phyloP scores from a whole-genome alignment of 2,329 filamentous ascomycete genomes.

The Alternaria conjuncta region DNA sequence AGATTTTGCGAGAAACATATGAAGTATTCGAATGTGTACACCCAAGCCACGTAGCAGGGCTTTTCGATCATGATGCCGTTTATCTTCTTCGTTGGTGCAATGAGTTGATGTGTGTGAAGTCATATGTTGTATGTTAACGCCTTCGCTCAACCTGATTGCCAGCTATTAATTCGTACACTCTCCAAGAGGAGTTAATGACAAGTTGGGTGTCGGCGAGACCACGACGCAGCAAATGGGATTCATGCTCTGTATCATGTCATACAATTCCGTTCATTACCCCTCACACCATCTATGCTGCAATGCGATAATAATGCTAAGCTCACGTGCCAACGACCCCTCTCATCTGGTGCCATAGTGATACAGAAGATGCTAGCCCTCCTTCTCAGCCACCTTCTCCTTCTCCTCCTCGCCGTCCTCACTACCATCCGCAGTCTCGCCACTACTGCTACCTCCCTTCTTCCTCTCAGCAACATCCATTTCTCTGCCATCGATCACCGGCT shows the following conservation, averaged over 20 bases:
- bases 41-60: not conserved
- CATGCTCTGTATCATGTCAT: not conserved
- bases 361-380: conserved; percentile 17
- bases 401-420: conserved; percentile 4
- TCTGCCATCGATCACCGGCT: conserved; percentile 5
- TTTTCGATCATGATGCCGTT: too few species aligned
- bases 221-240: not conserved
- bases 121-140: too few species aligned
- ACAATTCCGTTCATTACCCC: not conserved
- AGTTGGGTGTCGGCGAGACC: too few species aligned
- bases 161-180: too few species aligned
- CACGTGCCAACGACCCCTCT: not conserved
- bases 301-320: not conserved
- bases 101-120: not conserved
- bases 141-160: too few species aligned
- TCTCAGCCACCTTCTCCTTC: conserved; percentile 16
- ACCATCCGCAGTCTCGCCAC: conserved; percentile 1
- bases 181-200: too few species aligned
- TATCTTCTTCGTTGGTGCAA: not conserved
- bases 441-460: not conserved
- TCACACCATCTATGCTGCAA: not conserved
- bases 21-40: not conserved
- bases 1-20: not conserved
- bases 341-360: not conserved
- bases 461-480: conserved; percentile 16